These are phyloP conservation scores for Aspergillus unguis DNA, from an alignment of 2,329 filamentous ascomycete species.

Conservation along the genomic window DNA sequence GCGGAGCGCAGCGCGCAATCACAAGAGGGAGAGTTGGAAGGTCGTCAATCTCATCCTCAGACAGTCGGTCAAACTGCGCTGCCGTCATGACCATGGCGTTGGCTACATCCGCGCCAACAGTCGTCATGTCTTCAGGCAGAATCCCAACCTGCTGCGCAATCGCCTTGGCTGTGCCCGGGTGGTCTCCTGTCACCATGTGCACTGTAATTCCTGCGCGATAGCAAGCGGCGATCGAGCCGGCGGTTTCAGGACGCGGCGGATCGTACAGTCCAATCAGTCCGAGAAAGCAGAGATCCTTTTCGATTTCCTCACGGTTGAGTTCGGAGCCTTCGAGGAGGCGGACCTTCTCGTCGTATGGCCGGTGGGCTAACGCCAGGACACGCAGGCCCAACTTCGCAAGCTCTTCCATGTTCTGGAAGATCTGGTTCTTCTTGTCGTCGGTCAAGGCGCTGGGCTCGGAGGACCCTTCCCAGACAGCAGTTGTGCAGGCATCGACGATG, in stretches of 20 bases:
- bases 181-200: conserved; percentile 82
- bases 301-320: conserved; percentile 57
- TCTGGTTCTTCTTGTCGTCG: conserved; percentile 53
- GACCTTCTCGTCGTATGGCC: conserved; percentile 16
- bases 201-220: conserved; percentile 71
- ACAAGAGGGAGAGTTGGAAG: conserved; percentile 56
- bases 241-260: conserved; percentile 77
- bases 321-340: conserved; percentile 17
- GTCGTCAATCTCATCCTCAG: conserved; percentile 67
- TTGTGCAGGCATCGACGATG: conserved; percentile 61
- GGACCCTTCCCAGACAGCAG: conserved; percentile 42
- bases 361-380: conserved; percentile 63
- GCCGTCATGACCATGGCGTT: conserved; percentile 70
- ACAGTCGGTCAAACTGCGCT: conserved; percentile 72
- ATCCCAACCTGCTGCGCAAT: conserved; percentile 79
- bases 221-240: conserved; percentile 66
- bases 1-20: conserved; percentile 57
- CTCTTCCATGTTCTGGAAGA: conserved; percentile 66
- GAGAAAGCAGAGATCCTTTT: conserved; percentile 66
- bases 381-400: conserved; percentile 65
- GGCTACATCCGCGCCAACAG: conserved; percentile 59
- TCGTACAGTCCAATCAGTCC: conserved; percentile 87
- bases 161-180: conserved; percentile 73
- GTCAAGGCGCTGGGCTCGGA: conserved; percentile 44
- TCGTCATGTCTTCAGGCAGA: conserved; percentile 60